phyloP scores from a whole-genome alignment of 768 basidiomycete genomes.

The Lactifluus subvellereus region DNA sequence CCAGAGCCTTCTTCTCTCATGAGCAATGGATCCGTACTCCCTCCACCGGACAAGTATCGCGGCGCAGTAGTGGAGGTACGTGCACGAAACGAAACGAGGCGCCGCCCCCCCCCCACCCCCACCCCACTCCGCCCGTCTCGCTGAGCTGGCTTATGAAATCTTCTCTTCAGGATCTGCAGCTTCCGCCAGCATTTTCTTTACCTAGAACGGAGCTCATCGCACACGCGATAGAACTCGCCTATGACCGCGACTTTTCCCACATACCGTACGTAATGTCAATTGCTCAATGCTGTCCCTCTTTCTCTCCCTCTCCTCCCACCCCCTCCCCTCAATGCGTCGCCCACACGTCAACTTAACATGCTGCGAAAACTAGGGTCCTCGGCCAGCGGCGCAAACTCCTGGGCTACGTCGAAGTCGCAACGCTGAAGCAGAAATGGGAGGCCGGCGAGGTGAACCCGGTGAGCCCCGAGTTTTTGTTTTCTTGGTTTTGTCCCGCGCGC shows the following conservation, averaged over 20 bases:
- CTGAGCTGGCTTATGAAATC: not conserved
- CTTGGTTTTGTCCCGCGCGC: conserved; percentile 6
- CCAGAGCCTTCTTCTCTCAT: not conserved
- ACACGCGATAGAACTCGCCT: conserved; percentile 78
- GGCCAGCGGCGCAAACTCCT: conserved; percentile 65
- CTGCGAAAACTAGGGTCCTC: conserved; percentile 51
- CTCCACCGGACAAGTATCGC: conserved; percentile 54
- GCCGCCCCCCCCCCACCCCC: too few species aligned
- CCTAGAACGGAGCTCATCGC: conserved; percentile 65
- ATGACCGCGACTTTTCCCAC: conserved; percentile 91
- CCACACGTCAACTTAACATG: not conserved
- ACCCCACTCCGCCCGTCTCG: too few species aligned
- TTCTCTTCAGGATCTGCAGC: conserved; percentile 56
- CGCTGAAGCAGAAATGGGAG: conserved; percentile 75
- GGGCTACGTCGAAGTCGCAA: conserved; percentile 77
- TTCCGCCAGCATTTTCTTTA: conserved; percentile 83
- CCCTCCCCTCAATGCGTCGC: too few species aligned
- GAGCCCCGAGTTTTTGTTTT: conserved; percentile 26
- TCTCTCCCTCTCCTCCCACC: too few species aligned
- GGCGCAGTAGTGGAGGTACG: conserved; percentile 87
- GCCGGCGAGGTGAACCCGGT: conserved; percentile 66
- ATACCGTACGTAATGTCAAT: conserved; percentile 57
- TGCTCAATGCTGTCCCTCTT: too few species aligned
- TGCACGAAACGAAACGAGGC: not conserved
- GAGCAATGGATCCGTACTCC: not conserved